Base-by-base conservation (phyloP, 352 stramenopile species). In the Phytophthora syringae region DNA sequence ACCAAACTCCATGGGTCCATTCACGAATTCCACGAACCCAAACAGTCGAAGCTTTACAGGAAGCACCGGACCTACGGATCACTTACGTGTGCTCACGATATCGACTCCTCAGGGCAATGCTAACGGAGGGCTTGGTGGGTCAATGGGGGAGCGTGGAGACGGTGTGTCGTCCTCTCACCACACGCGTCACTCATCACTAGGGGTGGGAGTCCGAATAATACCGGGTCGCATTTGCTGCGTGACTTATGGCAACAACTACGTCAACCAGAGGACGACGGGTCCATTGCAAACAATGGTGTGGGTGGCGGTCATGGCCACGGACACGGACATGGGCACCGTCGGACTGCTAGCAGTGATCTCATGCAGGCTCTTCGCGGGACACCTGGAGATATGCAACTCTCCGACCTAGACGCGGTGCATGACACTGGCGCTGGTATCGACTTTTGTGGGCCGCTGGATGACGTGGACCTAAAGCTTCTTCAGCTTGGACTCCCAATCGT, bases 191-290 rank as follows among this genome's bases (percentile, higher is more conserved):
- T 44, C 73, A 21, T 80, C 78, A 13, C 34, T 79, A 2, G 74
- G 70, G 18, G 63, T 32, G 64, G 58, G 2, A 83, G 71, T 37
- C 68, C 76, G 7, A 80, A 69, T n/a, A n/a, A n/a, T 53, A 74
- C 74, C 20, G 71, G 73, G 1, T 80, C 78, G 0, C 84, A 93
- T 50, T 71, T 93, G n/a, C 76, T 93, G 28, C 80, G 83, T 13
- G 85, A 93, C 49, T 52, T 93, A 27, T 93, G 85, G 85, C 85
- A 93, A 11, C 85, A 93, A 62, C 50, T 92, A 3, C 89, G 85
- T 49, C 86, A 86, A 44, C 68, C 73, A 13, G 81, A 93, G 25
- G 85, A 92, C 13, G 77, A 88, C 5, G 62, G 74, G 4, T 30
- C 64, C 1, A 64, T 60, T 37, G 61, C 55, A 1, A 74, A 51